Conservation (phyloP, 768 basidiomycete genomes). For the Tulasnella sp. region DNA sequence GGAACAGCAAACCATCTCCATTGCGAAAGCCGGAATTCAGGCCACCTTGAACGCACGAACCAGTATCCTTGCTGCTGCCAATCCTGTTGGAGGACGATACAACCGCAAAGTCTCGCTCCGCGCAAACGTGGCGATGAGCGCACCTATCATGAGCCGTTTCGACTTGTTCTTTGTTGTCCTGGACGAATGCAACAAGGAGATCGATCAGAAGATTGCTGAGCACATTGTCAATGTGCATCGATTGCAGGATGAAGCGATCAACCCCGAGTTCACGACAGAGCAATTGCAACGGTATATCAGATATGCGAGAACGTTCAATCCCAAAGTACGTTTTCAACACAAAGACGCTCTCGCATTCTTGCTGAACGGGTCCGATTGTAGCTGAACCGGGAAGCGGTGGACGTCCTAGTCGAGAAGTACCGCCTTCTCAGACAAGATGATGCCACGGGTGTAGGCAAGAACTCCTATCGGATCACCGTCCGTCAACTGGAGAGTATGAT, state of each 20-base stretch:
- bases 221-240: constrained; percentile 98
- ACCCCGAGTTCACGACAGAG: constrained; percentile 95
- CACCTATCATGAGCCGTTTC: constrained; percentile 98
- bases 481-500: constrained; percentile 98
- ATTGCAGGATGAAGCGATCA: constrained; percentile 86
- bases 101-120: constrained; percentile 86
- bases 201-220: constrained; percentile 83
- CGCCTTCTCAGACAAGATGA: constrained; percentile 86
- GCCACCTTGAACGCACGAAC: constrained; percentile 96
- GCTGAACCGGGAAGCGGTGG: constrained; percentile 87
- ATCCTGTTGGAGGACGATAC: constrained; percentile 93
- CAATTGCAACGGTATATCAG: constrained; percentile 93
- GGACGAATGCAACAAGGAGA: constrained; percentile 90
- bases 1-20: constrained; percentile 99
- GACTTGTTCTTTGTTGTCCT: constrained; percentile 97
- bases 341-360: background rate
- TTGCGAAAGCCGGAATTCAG: constrained; percentile 98
- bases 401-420: constrained; percentile 91
- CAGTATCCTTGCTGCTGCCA: constrained; percentile 94
- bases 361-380: constrained; percentile 26
- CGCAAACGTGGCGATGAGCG: constrained; percentile 92
- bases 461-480: constrained; percentile 95
- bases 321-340: constrained; percentile 50
- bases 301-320: constrained; percentile 94
- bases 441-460: constrained; percentile 70